These are phyloP conservation scores for Mrakia blollopis DNA, from an alignment of 768 basidiomycete species.

Conservation along the genomic window DNA sequence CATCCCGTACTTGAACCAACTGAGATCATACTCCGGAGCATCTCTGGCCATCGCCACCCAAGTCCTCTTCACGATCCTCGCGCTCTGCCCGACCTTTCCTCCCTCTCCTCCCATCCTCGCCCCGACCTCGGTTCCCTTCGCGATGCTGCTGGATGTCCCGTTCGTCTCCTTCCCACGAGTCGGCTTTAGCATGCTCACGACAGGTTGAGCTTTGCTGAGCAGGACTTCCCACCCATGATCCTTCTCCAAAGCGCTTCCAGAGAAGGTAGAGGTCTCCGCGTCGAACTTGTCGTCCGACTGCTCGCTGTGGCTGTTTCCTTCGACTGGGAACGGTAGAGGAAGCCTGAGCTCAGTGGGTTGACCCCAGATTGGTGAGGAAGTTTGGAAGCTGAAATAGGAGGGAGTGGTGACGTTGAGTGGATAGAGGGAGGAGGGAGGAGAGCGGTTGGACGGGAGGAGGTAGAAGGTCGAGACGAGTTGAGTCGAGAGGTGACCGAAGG, in stretches of 20 bases:
- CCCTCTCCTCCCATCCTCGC: neutral
- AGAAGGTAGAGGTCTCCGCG: neutral
- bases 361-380: neutral
- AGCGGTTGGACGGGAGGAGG: neutral
- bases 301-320: neutral
- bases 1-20: neutral
- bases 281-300: neutral
- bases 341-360: neutral
- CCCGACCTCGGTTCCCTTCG: neutral
- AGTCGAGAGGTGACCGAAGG: neutral
- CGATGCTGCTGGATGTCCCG: neutral
- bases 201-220: neutral
- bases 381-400: neutral
- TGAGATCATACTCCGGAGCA: neutral
- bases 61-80: neutral
- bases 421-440: neutral
- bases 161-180: neutral
- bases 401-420: neutral
- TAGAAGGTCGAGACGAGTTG: conserved; percentile 5
- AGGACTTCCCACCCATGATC: neutral
- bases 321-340: neutral
- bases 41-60: conserved; percentile 2
- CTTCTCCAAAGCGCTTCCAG: neutral
- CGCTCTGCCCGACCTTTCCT: neutral
- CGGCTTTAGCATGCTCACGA: neutral